Evolutionary conservation across 495 filamentous ascomycete species (phyloP), one percentile per base, ranked within the genome.

Genomic region (Lindgomyces ingoldianus): DNA sequence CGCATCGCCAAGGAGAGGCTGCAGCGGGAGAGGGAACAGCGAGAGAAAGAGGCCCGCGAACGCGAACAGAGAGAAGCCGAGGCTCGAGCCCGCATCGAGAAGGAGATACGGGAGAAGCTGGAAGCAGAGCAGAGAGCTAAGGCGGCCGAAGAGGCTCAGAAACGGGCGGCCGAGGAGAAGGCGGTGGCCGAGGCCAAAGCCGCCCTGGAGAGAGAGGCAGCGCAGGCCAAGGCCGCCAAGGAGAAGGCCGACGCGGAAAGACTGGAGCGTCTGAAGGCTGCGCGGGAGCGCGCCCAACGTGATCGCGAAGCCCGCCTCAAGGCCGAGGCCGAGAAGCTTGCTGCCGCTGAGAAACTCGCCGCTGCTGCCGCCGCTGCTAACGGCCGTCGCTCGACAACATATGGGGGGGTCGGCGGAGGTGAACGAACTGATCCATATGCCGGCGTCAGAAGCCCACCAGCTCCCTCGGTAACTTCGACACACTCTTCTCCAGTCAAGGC

Each of bases 101-200:
- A 60, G 53, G 72, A 74, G 60, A 65, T 69, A 29, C 57, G 69
- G 52, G 73, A 71, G 70, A 77, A 65, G 75, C 69, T 54, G 58
- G 76, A 75, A 64, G 80, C 75, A 51, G 80, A 81, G 73, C 79
- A 57, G 77, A 80, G 72, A 76, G 74, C 73, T 68, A 81, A 77
- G 46, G 77, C 76, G 0, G 60, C 54, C 55, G 66, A 65, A 64
- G 76, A 75, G 30, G 80, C 81, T 46, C 73, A 77, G 57, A 60
- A 47, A 33, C 60, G 41, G 55, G 66, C 60, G 11, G 74, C 74
- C 49, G 72, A 78, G 68, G 67, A 77, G 70, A 63, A 78, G 54
- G 73, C 69, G 67, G 75, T 70, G 68, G 58, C 72, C 19, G 55
- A 67, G 53, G 56, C 44, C 19, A 62, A 61, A 70, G 62, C 56